phyloP scores from a whole-genome alignment of 2,329 filamentous ascomycete genomes.

The Paraphaeosphaeria minitans region DNA sequence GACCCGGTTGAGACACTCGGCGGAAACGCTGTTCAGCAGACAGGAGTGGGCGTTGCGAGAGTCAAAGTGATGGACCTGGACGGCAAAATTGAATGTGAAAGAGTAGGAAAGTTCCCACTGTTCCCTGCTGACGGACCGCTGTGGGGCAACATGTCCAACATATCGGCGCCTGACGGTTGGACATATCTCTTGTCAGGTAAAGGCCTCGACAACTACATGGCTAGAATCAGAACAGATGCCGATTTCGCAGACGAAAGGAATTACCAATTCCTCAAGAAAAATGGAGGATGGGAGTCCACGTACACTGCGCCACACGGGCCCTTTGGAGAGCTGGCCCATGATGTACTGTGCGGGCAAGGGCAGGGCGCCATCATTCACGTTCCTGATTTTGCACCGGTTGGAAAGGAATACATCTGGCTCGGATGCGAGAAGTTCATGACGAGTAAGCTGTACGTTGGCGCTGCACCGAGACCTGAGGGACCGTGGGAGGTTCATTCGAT shows the following conservation, averaged over 20 bases:
- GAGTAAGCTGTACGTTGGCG: slow-evolving; percentile 17
- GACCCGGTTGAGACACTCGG: slow-evolving; percentile 18
- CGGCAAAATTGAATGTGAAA: slow-evolving; percentile 14
- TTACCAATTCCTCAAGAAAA: slow-evolving; percentile 17
- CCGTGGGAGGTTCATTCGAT: slow-evolving; percentile 18
- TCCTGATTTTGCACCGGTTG: slow-evolving; percentile 13
- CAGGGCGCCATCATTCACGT: slow-evolving; percentile 18
- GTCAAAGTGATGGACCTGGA: neutral
- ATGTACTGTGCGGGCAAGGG: slow-evolving; percentile 17
- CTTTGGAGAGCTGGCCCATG: slow-evolving; percentile 19
- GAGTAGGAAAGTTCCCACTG: slow-evolving; percentile 12
- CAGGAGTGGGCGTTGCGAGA: slow-evolving; percentile 18
- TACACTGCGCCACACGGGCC: slow-evolving; percentile 16
- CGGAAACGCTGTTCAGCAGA: slow-evolving; percentile 9
- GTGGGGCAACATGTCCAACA: slow-evolving; percentile 20
- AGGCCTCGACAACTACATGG: slow-evolving; percentile 21
- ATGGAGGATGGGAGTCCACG: slow-evolving; percentile 10
- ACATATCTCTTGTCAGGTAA: slow-evolving; percentile 15
- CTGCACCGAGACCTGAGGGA: slow-evolving; percentile 16
- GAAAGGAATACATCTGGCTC: slow-evolving; percentile 16
- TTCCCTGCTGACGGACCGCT: slow-evolving; percentile 14
- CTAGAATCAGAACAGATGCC: slow-evolving; percentile 15
- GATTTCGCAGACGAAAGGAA: slow-evolving; percentile 12
- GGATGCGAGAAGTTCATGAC: slow-evolving; percentile 19
- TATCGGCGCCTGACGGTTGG: slow-evolving; percentile 16